phyloP scores from a whole-genome alignment of 306 rosid genomes.

The Prosopis cineraria region DNA sequence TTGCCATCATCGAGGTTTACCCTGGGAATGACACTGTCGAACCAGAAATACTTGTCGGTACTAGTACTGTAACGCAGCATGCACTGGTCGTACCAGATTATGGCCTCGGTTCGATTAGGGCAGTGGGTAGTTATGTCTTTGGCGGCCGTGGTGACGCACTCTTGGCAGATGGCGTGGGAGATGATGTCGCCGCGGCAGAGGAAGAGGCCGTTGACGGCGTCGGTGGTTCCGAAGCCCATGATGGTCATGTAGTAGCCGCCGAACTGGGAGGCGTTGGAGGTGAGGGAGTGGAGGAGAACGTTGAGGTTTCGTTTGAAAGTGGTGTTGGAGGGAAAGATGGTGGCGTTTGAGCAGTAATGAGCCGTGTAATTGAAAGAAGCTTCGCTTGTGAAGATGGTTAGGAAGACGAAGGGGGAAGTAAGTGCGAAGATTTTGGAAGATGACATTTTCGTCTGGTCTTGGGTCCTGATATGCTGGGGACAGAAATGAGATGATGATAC shows the following conservation, averaged over 20 bases:
- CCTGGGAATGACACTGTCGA: neutral
- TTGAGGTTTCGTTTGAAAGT: too few species aligned
- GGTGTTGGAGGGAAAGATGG: conserved; percentile 25
- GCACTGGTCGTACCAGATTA: conserved; percentile 1
- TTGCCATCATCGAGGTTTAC: neutral
- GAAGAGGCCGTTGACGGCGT: too few species aligned
- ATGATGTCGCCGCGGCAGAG: too few species aligned
- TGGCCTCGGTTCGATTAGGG: neutral
- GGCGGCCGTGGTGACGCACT: too few species aligned
- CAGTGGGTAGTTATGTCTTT: neutral
- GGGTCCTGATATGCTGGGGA: too few species aligned
- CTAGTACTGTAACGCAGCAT: neutral
- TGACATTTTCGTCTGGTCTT: too few species aligned
- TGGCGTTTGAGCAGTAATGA: conserved; percentile 21
- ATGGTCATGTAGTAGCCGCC: conserved; percentile 34
- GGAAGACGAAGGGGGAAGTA: neutral
- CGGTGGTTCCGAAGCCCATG: neutral
- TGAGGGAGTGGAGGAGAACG: too few species aligned
- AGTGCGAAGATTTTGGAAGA: too few species aligned
- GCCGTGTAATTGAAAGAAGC: neutral
- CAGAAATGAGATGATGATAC: too few species aligned
- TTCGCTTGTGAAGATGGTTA: too few species aligned
- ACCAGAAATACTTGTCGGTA: neutral
- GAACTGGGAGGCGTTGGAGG: neutral
- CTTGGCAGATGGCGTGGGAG: too few species aligned